These are phyloP conservation scores for Myotisia sp. DNA, from an alignment of 2,329 filamentous ascomycete species.

Conservation along the genomic window DNA sequence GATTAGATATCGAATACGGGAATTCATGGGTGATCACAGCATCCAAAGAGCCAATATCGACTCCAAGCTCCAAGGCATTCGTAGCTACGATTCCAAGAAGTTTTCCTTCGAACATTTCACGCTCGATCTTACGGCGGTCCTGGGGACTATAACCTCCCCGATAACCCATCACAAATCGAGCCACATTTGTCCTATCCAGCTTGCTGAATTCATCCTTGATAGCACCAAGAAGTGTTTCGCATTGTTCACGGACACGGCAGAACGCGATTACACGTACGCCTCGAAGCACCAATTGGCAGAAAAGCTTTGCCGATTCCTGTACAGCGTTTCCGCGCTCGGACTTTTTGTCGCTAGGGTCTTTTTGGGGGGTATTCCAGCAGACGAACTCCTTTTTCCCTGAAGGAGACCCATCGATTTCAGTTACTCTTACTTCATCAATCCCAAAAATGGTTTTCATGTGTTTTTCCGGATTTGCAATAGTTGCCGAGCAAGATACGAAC, in stretches of 20 bases:
- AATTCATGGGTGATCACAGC: conserved; percentile 91
- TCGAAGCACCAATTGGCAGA: conserved; percentile 75
- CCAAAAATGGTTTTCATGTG: conserved; percentile 96
- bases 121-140: conserved; percentile 75
- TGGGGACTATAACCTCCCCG: conserved; percentile 87
- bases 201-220: conserved; percentile 62
- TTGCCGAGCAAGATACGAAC: conserved; percentile 93
- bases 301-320: conserved; percentile 73
- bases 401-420: conserved; percentile 86
- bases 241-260: conserved; percentile 73
- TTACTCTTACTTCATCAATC: conserved; percentile 61
- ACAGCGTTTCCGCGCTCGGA: conserved; percentile 75
- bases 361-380: conserved; percentile 95
- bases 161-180: conserved; percentile 80
- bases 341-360: conserved; percentile 71
- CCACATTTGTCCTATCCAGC: conserved; percentile 60
- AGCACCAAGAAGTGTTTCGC: conserved; percentile 67
- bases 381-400: conserved; percentile 87
- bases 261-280: conserved; percentile 90
- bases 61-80: conserved; percentile 79
- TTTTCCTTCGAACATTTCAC: conserved; percentile 93
- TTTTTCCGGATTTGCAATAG: conserved; percentile 77
- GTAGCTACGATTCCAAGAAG: conserved; percentile 88
- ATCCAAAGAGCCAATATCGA: conserved; percentile 88
- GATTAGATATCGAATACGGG: conserved; percentile 85